Base-by-base conservation (phyloP, 257 asterid genomes). In the Jacaranda copaia region DNA sequence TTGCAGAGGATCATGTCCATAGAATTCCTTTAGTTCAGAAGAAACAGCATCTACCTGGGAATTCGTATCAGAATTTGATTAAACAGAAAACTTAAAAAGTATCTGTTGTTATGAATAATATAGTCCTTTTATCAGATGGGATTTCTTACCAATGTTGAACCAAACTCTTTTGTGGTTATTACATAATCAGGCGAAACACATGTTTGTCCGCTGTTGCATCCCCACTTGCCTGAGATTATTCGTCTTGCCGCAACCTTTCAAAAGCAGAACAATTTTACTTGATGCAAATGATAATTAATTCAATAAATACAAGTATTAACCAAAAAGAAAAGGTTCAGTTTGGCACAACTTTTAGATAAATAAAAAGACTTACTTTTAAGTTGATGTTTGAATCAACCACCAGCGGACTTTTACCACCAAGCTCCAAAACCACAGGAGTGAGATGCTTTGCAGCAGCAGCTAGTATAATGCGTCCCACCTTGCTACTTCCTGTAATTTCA, bases 381-480 rank as follows among this genome's bases (percentile, higher is more conserved):
- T 92, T 83, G 79, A 81, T 79, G 73, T 92, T 73, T 6, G 96
- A 83, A 84, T 94, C 97, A 81, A 94, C 96, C 58, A 94, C 81
- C 7, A 64, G 80, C 0, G 98, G 97, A 68, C 90, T 89, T 86
- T 94, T 94, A 69, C 98, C 98, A 16, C 98, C 98, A 43, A 94
- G 96, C 89, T 92, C 98, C 87, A 94, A 85, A 73, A 83, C 74
- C 72, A 92, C 96, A 25, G 97, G 98, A 8, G 98, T 94, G 16
- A 94, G 96, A 86, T 94, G 90, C 84, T 92, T 92, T 38, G 97
- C 96, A 39, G 97, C 98, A 63, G 97, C 97, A 65, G 96, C 79
- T 84, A 90, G 70, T 61, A 94, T 80, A 49, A 93, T 85, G 55
- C 98, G 97, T 39, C 96, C 98, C 11, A 94, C 88, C 84, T 78